Evolutionary conservation across 257 asterid species (phyloP).

Genomic region (Solanum arcanum): DNA sequence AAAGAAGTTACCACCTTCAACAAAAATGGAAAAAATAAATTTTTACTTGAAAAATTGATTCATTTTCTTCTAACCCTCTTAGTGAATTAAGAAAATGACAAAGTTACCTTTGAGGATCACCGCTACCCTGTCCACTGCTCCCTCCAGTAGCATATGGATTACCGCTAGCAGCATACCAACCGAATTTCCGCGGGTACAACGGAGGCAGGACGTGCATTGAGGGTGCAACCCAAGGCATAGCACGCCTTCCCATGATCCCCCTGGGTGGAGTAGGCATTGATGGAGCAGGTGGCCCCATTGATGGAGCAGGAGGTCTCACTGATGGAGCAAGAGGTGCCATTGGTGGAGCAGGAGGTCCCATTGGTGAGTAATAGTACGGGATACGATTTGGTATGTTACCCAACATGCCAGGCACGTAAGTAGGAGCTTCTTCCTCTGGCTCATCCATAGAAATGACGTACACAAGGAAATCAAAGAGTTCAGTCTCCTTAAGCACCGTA

Average conservation of each 20-base stretch:
- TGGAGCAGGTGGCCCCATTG: not conserved
- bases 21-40: not conserved
- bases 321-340: not conserved
- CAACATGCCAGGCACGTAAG: conserved; percentile 12
- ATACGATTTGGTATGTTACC: conserved; percentile 42
- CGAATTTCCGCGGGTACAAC: conserved; percentile 65
- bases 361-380: conserved; percentile 58
- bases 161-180: conserved; percentile 55
- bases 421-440: conserved; percentile 49
- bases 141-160: conserved; percentile 42
- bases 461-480: conserved; percentile 64
- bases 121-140: conserved; percentile 41
- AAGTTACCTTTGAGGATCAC: conserved; percentile 54
- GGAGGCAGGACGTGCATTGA: conserved; percentile 39
- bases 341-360: not conserved
- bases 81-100: not conserved
- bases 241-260: conserved; percentile 60
- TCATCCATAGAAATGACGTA: conserved; percentile 72
- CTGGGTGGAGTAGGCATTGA: conserved; percentile 28
- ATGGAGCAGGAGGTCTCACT: too few species aligned
- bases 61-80: not conserved
- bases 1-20: not conserved
- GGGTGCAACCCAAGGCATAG: conserved; percentile 32
- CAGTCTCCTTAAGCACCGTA: conserved; percentile 68
- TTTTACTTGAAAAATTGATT: not conserved